Base-by-base conservation (phyloP, 345 rosid species). In the Syzygium grande region DNA sequence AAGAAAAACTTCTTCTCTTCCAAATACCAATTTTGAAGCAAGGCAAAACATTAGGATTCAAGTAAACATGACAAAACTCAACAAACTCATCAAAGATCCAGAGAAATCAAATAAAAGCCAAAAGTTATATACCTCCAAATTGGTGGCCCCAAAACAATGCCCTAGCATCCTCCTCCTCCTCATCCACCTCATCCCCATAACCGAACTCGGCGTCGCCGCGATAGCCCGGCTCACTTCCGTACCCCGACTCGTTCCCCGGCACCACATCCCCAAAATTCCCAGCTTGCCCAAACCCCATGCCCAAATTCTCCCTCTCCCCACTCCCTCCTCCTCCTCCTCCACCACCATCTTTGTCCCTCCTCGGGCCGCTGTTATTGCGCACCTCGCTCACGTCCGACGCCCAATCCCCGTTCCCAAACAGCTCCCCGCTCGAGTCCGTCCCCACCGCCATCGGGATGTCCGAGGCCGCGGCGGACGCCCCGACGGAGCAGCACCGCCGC, bases 131-230 rank as follows among this genome's bases (percentile, higher is more conserved):
- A 96, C 98, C 98, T 94, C 91, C 94, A 54, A 89, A 94, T 10
- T 87, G 94, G 21, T 91, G 87, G 54, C 95, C 99, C 99, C 99
- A 98, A 88, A 96, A 96, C 93, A 95, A 86, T 88, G 95, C 90
- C 86, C 93, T 93, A 1, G 91, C 90, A 85, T 98, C 99, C 16
- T 98, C 99, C 88, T 98, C 99, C 90, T 98, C 99, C 89, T 98
- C 99, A 52, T 98, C 99, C 10, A 96, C 63, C 89, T 98, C 99
- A 87, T 98, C 99, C 38, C 96, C 99, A 88, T 97, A 95, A 21
- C 99, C 99, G 51, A 96, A 93, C 93, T 97, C 99, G 1, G 93
- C 98, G 93, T 96, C 99, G 19, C 99, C 99, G 77, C 99, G 94
- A 51, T 98, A 98, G 6, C 99, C 99, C 6, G 99, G 97, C 84